These are phyloP conservation scores for Kuraishia capsulata DNA, from an alignment of 805 yeast species.

Conservation along the genomic window DNA sequence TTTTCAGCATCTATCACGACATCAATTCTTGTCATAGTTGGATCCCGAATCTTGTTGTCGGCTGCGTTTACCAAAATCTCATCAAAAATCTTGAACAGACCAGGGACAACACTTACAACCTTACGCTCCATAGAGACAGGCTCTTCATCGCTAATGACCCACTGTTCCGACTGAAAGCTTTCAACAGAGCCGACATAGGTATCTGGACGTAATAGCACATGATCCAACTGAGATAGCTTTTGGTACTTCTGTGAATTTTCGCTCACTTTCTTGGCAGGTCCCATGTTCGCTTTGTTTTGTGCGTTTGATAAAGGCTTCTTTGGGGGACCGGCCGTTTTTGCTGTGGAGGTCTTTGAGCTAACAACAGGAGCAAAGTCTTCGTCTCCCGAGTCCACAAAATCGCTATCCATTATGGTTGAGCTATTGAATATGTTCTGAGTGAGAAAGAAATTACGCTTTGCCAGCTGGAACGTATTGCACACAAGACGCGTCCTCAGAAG, in stretches of 20 bases:
- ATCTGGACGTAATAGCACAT: slow-evolving; percentile 94
- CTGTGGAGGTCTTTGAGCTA: background rate
- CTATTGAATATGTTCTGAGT: no score
- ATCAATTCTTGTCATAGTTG: slow-evolving; percentile 75
- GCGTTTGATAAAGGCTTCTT: slow-evolving; percentile 31
- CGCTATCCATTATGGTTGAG: slow-evolving; percentile 2
- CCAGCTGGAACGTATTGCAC: no score
- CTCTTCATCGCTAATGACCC: slow-evolving; percentile 76
- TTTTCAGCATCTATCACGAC: slow-evolving; percentile 74
- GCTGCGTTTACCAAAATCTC: slow-evolving; percentile 98
- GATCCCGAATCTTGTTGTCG: slow-evolving; percentile 94
- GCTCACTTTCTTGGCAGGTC: slow-evolving; percentile 21
- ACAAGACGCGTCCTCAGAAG: no score
- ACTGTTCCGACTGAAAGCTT: slow-evolving; percentile 65
- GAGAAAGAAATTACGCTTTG: no score
- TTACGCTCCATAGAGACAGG: slow-evolving; percentile 49
- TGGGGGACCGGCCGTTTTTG: slow-evolving; percentile 1
- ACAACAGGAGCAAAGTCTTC: slow-evolving; percentile 1
- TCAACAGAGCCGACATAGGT: slow-evolving; percentile 96
- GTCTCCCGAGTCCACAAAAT: slow-evolving; percentile 3
- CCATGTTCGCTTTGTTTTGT: slow-evolving; percentile 10
- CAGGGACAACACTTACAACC: slow-evolving; percentile 81
- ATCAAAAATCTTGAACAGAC: slow-evolving; percentile 91
- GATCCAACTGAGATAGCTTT: slow-evolving; percentile 90
- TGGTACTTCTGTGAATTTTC: slow-evolving; percentile 66